These are phyloP conservation scores for Mediolabrus comicus DNA, from an alignment of 108 stramenopile species.

Conservation along the genomic window DNA sequence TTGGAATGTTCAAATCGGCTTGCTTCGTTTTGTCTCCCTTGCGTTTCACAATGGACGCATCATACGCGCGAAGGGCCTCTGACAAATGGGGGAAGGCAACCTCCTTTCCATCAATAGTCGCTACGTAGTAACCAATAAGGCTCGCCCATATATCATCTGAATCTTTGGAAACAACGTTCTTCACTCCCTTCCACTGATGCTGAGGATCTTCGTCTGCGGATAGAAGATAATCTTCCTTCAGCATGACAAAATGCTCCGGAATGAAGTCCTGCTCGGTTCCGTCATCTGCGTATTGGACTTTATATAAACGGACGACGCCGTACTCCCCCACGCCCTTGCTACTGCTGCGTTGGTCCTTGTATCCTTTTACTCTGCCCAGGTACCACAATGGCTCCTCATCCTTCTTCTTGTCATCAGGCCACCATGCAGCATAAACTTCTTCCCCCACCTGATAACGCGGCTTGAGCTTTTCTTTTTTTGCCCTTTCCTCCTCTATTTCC, in stretches of 20 bases:
- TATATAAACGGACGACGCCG: constrained; percentile 1
- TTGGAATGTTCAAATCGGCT: constrained; percentile 11
- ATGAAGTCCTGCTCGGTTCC: constrained; percentile 9
- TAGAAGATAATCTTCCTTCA: constrained; percentile 21
- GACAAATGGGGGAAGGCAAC: constrained; percentile 7
- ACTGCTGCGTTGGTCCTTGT: background rate
- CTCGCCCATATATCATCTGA: constrained; percentile 21
- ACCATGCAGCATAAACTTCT: constrained; percentile 23
- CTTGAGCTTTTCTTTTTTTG: constrained; percentile 3
- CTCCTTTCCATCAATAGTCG: constrained; percentile 5
- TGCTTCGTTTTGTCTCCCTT: constrained; percentile 7
- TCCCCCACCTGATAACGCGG: constrained; percentile 17
- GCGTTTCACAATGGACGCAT: constrained; percentile 5
- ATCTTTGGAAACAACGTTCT: background rate
- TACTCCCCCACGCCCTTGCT: background rate
- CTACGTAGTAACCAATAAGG: constrained; percentile 9
- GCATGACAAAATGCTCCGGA: constrained; percentile 7
- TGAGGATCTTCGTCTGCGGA: background rate
- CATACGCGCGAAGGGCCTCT: constrained; percentile 14
- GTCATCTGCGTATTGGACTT: background rate
- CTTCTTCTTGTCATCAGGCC: background rate
- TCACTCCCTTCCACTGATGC: constrained; percentile 12
- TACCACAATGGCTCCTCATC: background rate
- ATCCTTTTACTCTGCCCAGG: background rate
- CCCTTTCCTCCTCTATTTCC: background rate